Percentiles rank a stretch among this genome's conserved stretches.
These are phyloP conservation scores for Fusarium concolor DNA, from an alignment of 2,329 filamentous ascomycete species.

Conservation along the genomic window DNA sequence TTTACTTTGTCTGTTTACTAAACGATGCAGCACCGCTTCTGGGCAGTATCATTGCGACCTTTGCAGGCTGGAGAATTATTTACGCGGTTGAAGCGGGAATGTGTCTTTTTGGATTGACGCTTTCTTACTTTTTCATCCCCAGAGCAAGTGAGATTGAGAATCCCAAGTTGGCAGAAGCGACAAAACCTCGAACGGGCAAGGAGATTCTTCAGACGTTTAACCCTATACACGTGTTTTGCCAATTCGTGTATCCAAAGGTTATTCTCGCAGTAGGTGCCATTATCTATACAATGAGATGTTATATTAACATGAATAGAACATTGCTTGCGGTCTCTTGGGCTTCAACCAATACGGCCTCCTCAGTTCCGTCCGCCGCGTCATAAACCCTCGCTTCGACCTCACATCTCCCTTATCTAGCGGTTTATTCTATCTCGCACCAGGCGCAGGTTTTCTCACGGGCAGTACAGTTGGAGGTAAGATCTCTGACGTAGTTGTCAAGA, in stretches of 20 bases:
- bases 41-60: slow-evolving; percentile 46
- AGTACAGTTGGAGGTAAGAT: slow-evolving; percentile 71
- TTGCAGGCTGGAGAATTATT: slow-evolving; percentile 46
- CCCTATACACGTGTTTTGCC: slow-evolving; percentile 43
- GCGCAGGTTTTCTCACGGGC: slow-evolving; percentile 72
- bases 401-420: slow-evolving; percentile 71
- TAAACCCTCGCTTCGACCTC: slow-evolving; percentile 77
- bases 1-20: neutral
- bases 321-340: slow-evolving; percentile 41
- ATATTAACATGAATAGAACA: slow-evolving; percentile 24
- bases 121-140: slow-evolving; percentile 45
- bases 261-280: slow-evolving; percentile 36
- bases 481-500: slow-evolving; percentile 55
- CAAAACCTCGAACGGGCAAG: slow-evolving; percentile 9
- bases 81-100: slow-evolving; percentile 45
- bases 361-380: slow-evolving; percentile 72
- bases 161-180: slow-evolving; percentile 30
- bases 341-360: slow-evolving; percentile 64
- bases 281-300: too few species aligned
- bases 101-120: slow-evolving; percentile 40
- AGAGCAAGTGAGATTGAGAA: slow-evolving; percentile 38
- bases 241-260: slow-evolving; percentile 41
- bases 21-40: slow-evolving; percentile 35
- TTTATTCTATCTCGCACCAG: slow-evolving; percentile 77
- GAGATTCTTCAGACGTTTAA: slow-evolving; percentile 43